Evolutionary conservation across 148 eudicot genomes (phyloP).

Genomic region (Dysphania ambrosioides): DNA sequence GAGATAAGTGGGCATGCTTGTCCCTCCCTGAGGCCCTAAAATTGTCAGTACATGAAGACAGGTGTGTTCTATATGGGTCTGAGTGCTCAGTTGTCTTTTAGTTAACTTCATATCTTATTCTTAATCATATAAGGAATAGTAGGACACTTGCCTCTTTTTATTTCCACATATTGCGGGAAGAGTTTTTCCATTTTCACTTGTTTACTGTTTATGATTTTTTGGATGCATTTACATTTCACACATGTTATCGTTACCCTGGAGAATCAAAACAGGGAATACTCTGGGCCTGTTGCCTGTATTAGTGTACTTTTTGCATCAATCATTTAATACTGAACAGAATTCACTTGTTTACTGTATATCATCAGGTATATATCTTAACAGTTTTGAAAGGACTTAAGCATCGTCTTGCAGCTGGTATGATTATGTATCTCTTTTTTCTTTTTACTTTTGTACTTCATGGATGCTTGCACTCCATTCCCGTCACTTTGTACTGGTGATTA

Average conservation of each 20-base stretch:
- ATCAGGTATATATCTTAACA: constrained; percentile 83
- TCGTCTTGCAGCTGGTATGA: constrained; percentile 93
- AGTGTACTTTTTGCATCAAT: not conserved
- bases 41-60: too few relatives aligned
- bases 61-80: too few relatives aligned
- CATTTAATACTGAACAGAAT: constrained; percentile 1
- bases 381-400: constrained; percentile 93
- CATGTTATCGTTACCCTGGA: not conserved
- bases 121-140: not conserved
- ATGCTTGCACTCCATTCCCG: not conserved
- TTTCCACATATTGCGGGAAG: not conserved
- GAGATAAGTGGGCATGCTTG: too few relatives aligned
- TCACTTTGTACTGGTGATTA: not conserved
- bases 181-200: not conserved
- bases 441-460: constrained; percentile 2
- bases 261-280: not conserved
- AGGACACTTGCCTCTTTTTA: too few relatives aligned
- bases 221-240: not conserved
- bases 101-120: not conserved
- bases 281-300: not conserved
- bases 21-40: too few relatives aligned
- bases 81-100: not conserved
- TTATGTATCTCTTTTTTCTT: not conserved
- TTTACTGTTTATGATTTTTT: not conserved
- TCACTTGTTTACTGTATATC: constrained; percentile 12